Evolutionary conservation across 495 filamentous ascomycete species (phyloP).

Genomic region (Penicillium arizonense): DNA sequence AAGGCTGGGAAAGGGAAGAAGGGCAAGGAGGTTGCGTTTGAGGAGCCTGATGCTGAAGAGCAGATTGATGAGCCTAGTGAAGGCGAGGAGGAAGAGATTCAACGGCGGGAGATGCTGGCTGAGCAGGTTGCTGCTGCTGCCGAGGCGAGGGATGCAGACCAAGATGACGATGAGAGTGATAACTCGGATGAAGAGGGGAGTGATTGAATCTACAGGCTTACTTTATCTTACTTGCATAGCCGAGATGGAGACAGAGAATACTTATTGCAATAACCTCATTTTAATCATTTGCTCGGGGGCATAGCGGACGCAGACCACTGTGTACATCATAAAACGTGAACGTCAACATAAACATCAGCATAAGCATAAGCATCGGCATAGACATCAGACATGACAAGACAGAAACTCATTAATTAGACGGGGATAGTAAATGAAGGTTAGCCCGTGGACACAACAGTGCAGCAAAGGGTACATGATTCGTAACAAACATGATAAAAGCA

Average conservation of each 20-base stretch:
- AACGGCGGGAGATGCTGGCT: slow-evolving; percentile 30
- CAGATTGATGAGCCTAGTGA: slow-evolving; percentile 27
- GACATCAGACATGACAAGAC: slow-evolving; percentile 11
- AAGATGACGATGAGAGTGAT: slow-evolving; percentile 10
- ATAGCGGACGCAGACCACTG: not conserved
- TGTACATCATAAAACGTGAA: slow-evolving; percentile 13
- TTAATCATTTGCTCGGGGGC: slow-evolving; percentile 6
- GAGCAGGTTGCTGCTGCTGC: slow-evolving; percentile 27
- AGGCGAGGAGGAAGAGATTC: slow-evolving; percentile 36
- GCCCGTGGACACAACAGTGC: slow-evolving; percentile 3
- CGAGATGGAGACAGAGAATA: slow-evolving; percentile 8
- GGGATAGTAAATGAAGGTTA: not conserved
- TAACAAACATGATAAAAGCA: slow-evolving; percentile 7
- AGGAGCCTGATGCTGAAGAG: slow-evolving; percentile 13
- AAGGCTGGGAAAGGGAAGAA: slow-evolving; percentile 11
- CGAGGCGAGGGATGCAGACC: slow-evolving; percentile 26
- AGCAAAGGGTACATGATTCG: slow-evolving; percentile 12
- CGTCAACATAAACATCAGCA: no score
- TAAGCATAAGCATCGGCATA: no score
- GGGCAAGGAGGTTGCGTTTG: slow-evolving; percentile 19
- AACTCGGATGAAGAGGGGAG: slow-evolving; percentile 15
- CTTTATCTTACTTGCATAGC: no score
- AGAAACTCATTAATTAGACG: slow-evolving; percentile 11
- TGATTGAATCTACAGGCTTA: slow-evolving; percentile 5
- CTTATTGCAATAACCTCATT: slow-evolving; percentile 1